These are phyloP conservation scores for Scedosporium aurantiacum DNA, from an alignment of 2,329 filamentous ascomycete species.

Conservation along the genomic window DNA sequence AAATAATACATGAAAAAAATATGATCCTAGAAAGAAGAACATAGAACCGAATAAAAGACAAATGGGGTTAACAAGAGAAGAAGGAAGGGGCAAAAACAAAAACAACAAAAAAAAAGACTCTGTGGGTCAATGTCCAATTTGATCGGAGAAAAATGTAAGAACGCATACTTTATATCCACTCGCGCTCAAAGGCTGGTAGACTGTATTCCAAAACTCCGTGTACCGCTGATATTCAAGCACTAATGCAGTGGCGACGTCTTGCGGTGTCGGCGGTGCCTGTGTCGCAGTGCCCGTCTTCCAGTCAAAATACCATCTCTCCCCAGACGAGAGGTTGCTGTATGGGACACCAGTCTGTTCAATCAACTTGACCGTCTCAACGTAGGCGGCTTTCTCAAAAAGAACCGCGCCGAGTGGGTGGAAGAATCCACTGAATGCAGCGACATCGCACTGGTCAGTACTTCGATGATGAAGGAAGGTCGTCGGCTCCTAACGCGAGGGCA, in stretches of 20 bases:
- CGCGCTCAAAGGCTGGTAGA: not conserved
- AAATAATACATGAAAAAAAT: no score
- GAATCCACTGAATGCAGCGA: not conserved
- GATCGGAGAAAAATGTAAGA: not conserved
- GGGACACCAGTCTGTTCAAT: conserved; percentile 1
- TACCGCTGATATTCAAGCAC: not conserved
- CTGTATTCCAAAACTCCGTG: not conserved
- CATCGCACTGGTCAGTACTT: not conserved
- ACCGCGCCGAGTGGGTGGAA: conserved; percentile 4
- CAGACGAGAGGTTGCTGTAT: not conserved
- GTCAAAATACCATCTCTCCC: conserved; percentile 3
- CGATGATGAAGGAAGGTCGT: not conserved
- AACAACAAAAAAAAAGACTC: no score
- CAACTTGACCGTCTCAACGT: conserved; percentile 4
- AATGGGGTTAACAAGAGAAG: no score
- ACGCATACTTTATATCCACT: not conserved
- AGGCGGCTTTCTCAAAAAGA: not conserved
- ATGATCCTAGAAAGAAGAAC: no score
- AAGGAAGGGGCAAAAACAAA: no score
- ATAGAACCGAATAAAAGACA: no score
- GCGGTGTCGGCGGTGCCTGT: not conserved
- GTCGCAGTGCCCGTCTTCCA: conserved; percentile 1
- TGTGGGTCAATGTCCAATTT: no score
- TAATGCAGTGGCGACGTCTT: not conserved
- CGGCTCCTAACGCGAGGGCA: not conserved